phyloP scores from a whole-genome alignment of 768 basidiomycete genomes.

The Suillus hirtellus region DNA sequence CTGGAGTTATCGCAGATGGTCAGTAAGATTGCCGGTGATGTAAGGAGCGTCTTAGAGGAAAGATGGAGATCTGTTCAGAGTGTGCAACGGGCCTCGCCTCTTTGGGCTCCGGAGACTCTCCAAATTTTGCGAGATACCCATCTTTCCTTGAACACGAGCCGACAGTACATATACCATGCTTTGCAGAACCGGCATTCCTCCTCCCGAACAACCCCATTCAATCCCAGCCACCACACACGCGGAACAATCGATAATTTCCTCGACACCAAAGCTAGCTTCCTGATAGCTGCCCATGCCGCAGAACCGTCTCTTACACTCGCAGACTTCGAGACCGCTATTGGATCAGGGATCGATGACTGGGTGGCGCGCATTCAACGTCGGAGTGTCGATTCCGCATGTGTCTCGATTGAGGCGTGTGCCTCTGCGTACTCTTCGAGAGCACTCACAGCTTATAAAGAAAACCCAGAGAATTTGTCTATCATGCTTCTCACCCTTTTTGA shows the following conservation, averaged over 20 bases:
- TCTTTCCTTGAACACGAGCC: slow-evolving; percentile 34
- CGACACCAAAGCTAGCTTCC: slow-evolving; percentile 13
- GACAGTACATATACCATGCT: slow-evolving; percentile 28
- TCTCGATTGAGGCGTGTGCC: slow-evolving; percentile 25
- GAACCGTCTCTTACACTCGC: slow-evolving; percentile 26
- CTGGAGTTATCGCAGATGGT: slow-evolving; percentile 18
- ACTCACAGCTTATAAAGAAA: slow-evolving; percentile 25
- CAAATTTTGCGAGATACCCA: slow-evolving; percentile 31
- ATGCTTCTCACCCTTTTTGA: slow-evolving; percentile 43
- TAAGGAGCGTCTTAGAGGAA: slow-evolving; percentile 26
- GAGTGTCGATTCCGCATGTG: slow-evolving; percentile 16
- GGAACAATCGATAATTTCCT: slow-evolving; percentile 23
- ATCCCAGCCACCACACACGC: slow-evolving; percentile 9
- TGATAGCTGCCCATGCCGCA: slow-evolving; percentile 9
- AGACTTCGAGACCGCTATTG: slow-evolving; percentile 40
- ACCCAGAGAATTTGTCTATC: slow-evolving; percentile 41
- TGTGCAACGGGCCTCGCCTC: slow-evolving; percentile 25
- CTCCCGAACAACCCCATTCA: background rate
- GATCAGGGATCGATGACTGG: slow-evolving; percentile 37
- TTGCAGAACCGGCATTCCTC: slow-evolving; percentile 6
- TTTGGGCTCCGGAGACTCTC: slow-evolving; percentile 33
- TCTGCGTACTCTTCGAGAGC: slow-evolving; percentile 32
- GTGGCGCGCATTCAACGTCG: slow-evolving; percentile 17
- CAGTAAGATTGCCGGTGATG: slow-evolving; percentile 14
- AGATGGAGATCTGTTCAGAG: slow-evolving; percentile 39